Base-by-base conservation (phyloP, 352 stramenopile species). In the Plasmopara viticola region DNA sequence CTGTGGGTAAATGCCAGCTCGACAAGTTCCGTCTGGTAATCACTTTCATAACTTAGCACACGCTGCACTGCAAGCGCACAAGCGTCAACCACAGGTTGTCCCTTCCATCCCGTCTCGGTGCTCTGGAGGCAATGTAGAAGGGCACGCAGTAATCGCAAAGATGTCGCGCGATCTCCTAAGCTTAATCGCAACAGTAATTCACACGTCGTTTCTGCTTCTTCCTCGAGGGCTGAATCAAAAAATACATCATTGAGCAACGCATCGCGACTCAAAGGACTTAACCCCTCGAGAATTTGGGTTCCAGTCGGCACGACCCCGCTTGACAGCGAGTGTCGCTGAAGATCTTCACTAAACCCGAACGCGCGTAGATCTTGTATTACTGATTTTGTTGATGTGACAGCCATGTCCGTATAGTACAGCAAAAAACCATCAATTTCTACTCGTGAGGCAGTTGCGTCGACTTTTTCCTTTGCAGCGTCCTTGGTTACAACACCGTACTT, bases 41-140 rank as follows among this genome's bases (percentile, higher is more conserved):
- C 68, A 48, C 66, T 76, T 13, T 84, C 72, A 44, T 86, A 83
- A 12, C 66, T 46, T 12, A 95, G 51, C 9, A 95, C 60, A 17
- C 69, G 70, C 53, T 90, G 69, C 9, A 94, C 50, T 38, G 78
- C 66, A 33, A 78, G 57, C 0, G 78, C 66, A 38, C 83, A 91
- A 28, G 78, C 74, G 20, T 95, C 81, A 6, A 90, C 76, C n/a
- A 93, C 76, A 9, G 78, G 70, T 51, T 92, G 79, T 0, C 83
- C 81, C 65, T 94, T 95, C 81, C 83, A 93, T n/a, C 81, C 78
- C 15, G 77, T 87, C 53, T 93, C 85, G 1, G 80, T 87, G 50
- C 69, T 87, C 37, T 84, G 78, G 50, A 95, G 72, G 37, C 81
- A 90, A 43, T 86, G 66, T 15, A 93, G 58, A n/a, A 93, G 54